Evolutionary conservation across 345 rosid genomes (phyloP).

Genomic region (Populus deltoides): DNA sequence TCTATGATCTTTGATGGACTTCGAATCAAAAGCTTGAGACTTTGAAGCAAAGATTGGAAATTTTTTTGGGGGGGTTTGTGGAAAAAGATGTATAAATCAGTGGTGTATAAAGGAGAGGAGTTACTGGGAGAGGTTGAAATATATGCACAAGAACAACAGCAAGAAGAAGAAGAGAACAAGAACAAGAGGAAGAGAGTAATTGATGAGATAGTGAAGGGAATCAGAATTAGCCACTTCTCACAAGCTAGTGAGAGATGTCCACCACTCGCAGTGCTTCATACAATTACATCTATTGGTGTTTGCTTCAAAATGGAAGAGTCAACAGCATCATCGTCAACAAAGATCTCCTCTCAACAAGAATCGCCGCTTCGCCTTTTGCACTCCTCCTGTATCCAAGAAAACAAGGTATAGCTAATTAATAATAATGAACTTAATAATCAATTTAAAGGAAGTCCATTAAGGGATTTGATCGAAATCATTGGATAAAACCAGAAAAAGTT

Average conservation of each 20-base stretch:
- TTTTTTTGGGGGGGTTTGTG: neutral
- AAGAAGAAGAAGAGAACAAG: conserved; percentile 18
- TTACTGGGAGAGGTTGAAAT: conserved; percentile 79
- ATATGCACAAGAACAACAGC: conserved; percentile 43
- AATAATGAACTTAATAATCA: conserved; percentile 1
- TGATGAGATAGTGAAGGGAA: conserved; percentile 58
- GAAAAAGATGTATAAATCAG: conserved; percentile 59
- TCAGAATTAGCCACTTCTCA: conserved; percentile 67
- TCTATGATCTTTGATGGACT: conserved; percentile 1
- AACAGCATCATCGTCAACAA: conserved; percentile 15
- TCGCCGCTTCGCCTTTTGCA: conserved; percentile 67
- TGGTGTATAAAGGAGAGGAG: conserved; percentile 60
- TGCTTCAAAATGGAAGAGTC: conserved; percentile 87
- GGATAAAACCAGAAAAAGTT: neutral
- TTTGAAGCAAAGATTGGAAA: conserved; percentile 1
- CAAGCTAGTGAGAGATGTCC: conserved; percentile 88
- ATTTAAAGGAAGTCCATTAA: neutral
- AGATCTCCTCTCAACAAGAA: conserved; percentile 40
- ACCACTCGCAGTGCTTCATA: conserved; percentile 88
- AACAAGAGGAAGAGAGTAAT: conserved; percentile 40
- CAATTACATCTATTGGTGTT: conserved; percentile 47
- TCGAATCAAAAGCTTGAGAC: neutral
- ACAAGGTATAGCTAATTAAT: conserved; percentile 70
- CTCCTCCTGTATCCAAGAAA: conserved; percentile 73
- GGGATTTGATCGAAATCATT: neutral